A percentile compares a stretch with the other conserved stretches of the same genome.
Conservation (phyloP, 768 basidiomycete genomes). For the Coprinellus aureogranulatus region DNA sequence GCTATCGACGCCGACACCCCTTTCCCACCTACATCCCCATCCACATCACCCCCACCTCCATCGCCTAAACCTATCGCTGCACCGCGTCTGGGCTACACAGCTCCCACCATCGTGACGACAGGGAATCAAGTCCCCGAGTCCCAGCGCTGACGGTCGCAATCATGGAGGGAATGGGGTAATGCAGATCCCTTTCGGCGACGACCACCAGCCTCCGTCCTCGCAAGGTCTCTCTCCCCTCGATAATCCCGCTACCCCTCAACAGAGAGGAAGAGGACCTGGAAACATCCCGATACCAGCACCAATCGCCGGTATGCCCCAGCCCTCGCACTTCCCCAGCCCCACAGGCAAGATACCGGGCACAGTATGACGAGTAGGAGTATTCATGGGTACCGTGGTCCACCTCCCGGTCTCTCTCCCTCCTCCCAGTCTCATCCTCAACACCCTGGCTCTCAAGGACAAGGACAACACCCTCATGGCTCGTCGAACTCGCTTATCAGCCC, state of each 20-base stretch:
- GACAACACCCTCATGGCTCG: too few relatives aligned
- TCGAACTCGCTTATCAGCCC: too few relatives aligned
- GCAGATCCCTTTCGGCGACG: conserved; percentile 28
- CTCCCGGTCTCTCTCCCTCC: too few relatives aligned
- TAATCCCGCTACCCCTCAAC: background rate
- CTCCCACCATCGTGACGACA: conserved; percentile 56
- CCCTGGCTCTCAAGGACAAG: too few relatives aligned
- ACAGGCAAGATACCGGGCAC: background rate
- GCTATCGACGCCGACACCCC: conserved; percentile 23
- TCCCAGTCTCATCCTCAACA: too few relatives aligned
- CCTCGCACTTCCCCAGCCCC: background rate
- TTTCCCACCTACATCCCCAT: background rate
- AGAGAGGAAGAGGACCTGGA: background rate
- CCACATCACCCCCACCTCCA: conserved; percentile 20
- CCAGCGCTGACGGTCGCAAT: conserved; percentile 6
- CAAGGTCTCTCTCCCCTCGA: background rate
- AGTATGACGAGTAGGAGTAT: background rate
- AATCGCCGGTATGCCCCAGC: background rate
- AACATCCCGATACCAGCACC: background rate
- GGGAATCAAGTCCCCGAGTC: conserved; percentile 48
- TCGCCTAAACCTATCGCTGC: conserved; percentile 47
- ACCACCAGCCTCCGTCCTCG: background rate
- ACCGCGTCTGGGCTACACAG: conserved; percentile 72
- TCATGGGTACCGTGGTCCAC: background rate
- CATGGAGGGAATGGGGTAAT: too few relatives aligned